Evolutionary conservation across 2,329 filamentous ascomycete genomes (phyloP).

Genomic region (Sordariomycetes sp.): DNA sequence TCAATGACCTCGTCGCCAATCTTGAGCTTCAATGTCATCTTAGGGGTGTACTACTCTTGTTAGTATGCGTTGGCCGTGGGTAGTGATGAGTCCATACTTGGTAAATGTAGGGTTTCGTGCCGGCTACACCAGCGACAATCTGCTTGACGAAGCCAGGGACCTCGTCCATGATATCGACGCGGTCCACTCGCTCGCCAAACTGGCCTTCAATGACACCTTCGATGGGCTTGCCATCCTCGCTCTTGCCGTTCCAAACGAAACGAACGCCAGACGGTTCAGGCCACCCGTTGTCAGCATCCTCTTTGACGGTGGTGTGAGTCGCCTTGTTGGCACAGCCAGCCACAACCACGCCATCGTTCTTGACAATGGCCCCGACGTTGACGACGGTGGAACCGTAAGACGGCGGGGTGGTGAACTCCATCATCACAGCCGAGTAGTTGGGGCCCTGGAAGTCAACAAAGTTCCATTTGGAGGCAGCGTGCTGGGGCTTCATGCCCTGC

Average conservation of each 20-base stretch:
- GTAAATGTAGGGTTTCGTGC: conserved; percentile 96
- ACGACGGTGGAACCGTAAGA: conserved; percentile 85
- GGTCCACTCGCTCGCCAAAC: conserved; percentile 62
- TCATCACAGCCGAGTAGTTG: conserved; percentile 78
- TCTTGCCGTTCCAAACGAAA: conserved; percentile 71
- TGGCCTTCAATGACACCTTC: conserved; percentile 60
- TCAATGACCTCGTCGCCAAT: conserved; percentile 68
- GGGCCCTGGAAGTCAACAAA: conserved; percentile 88
- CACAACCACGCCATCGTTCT: conserved; percentile 70
- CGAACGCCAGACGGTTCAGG: conserved; percentile 70
- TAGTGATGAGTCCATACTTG: conserved; percentile 47
- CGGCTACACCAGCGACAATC: conserved; percentile 78
- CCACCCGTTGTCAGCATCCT: conserved; percentile 78
- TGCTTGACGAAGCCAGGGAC: conserved; percentile 93
- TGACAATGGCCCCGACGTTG: conserved; percentile 72
- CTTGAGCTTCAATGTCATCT: conserved; percentile 70
- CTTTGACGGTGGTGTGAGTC: conserved; percentile 59
- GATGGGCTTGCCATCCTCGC: conserved; percentile 65
- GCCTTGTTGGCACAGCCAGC: conserved; percentile 58
- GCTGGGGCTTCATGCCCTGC: conserved; percentile 98
- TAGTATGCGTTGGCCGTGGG: conserved; percentile 6
- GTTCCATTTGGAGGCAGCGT: conserved; percentile 87
- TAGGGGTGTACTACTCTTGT: conserved; percentile 56
- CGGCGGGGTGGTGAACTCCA: conserved; percentile 91
- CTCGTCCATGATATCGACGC: conserved; percentile 90